Conservation (phyloP, 1,284 basidiomycete species). For the Cutaneotrichosporon spelunceum region DNA sequence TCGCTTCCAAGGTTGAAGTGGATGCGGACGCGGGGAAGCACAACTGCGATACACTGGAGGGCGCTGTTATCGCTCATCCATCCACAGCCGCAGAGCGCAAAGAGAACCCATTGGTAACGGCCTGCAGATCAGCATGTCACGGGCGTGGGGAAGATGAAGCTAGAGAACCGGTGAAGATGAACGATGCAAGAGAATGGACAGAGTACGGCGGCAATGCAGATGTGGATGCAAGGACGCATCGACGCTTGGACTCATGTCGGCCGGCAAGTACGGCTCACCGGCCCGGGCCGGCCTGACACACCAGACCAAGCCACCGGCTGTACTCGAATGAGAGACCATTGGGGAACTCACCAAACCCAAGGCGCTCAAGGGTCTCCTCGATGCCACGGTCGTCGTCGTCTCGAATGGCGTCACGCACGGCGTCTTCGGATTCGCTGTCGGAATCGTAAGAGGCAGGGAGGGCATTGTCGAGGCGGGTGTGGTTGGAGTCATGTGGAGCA, state of each 20-base stretch:
- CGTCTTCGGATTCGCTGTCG: constrained; percentile 5
- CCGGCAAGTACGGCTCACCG: background rate
- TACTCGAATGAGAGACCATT: background rate
- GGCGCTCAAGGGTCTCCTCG: constrained; percentile 79
- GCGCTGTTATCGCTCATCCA: constrained; percentile 56
- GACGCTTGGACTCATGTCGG: too few species aligned
- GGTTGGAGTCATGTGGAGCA: background rate
- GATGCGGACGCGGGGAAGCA: constrained; percentile 84
- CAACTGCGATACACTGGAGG: constrained; percentile 62
- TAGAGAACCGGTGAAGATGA: background rate
- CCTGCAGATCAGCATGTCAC: constrained; percentile 25
- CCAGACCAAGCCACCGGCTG: background rate
- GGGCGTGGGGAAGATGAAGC: background rate
- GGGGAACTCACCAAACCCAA: constrained; percentile 85
- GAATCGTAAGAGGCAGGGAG: background rate
- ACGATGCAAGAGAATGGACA: background rate
- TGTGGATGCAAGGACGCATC: background rate
- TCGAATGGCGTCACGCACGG: constrained; percentile 6
- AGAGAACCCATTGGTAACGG: constrained; percentile 28
- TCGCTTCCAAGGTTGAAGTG: constrained; percentile 61
- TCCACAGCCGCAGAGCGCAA: constrained; percentile 73
- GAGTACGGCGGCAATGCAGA: background rate
- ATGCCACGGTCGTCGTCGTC: constrained; percentile 60
- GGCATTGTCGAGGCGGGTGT: background rate
- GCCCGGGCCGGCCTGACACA: background rate